Evolutionary conservation across 768 basidiomycete genomes (phyloP), one percentile per base, ranked within the genome.

Genomic region (Leccinum broughii): DNA sequence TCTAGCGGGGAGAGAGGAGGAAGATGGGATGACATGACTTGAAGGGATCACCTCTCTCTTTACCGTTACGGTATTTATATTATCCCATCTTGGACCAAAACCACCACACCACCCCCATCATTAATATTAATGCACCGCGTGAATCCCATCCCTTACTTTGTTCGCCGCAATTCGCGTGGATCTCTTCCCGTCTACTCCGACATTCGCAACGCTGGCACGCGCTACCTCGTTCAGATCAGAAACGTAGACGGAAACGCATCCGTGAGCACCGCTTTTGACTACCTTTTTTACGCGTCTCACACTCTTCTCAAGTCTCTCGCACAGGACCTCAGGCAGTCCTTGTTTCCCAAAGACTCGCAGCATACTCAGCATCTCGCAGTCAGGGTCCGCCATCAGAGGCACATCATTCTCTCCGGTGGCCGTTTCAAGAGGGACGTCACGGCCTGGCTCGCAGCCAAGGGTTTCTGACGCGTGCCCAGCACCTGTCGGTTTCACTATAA

Each of bases 141-240:
- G 61, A 24, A 54, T 41, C 24, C 60, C 66, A n/a, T 37, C 52
- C 60, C 66, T 58, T 93, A 90, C 75, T 83, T 81, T 62, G 78
- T 93, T 50, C 81, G 83, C 22, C 83, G 90, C 62, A 92, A 89
- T 72, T 72, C 82, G 51, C 80, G 80, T 54, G 87, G 88, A 34
- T 81, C 82, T 52, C 79, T 92, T 32, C 90, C 90, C 49, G 88
- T 93, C 26, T 91, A 91, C 72, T 83, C 87, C 30, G 88, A 92
- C 70, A 70, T 89, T 50, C 85, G 87, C 62, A 90, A 88, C 70
- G 83, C 75, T 32, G 83, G 87, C 60, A 82, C 85, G 4, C 82
- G 84, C 57, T 76, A 84, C 61, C 76, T 83, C 37, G 73, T 88
- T 49, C 78, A 82, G 50, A 79, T 93, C 59, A 82, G 86, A 55